Evolutionary conservation across 2,329 filamentous ascomycete genomes (phyloP), one percentile per base, ranked within the genome.

Genomic region (Talaromyces sp.): DNA sequence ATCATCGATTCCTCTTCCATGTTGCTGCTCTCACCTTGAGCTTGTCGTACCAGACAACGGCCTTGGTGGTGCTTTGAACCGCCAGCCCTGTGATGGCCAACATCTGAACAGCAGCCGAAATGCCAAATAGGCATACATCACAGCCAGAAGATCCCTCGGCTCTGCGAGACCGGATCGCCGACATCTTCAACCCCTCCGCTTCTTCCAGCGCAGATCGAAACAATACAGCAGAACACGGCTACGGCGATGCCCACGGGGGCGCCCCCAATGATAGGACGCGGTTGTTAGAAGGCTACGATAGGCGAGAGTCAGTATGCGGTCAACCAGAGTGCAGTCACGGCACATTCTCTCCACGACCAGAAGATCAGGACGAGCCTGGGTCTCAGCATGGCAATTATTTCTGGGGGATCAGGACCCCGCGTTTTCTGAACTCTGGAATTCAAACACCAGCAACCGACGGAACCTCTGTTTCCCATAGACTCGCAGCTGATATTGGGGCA

Each of bases 401-500:
- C 55, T 63, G 60, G 21, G 68, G 64, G 51, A 19, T 62, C 6
- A 64, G 62, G 31, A 65, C 58, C n/a, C 60, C 63, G 38, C 61
- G 61, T 17, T 64, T 67, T 17, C 59, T 63, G 31, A 62, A 61
- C 11, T 64, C 63, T 27, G 58, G 60, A 26, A n/a, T 60, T 35
- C 68, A 19, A 50, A 69, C 68, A n/a, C 62, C 78, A 62, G 84
- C 82, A 64, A 87, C 86, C 71, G 89, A 88, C 54, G 72, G 70
- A 50, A 88, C 87, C 80, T 88, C 85, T 65, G 89, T 86, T 13
- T 92, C 90, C 56, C 85, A 85, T 63, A 86, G 83, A 67, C 81
- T 96, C 41, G 89, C 89, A 8, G 83, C 88, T 68, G 82, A 82
- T 56, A 86, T 93, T 68, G 90, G 91, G 31, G 82, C 96, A 67